Conservation (phyloP, 192 early-diverging fungal species). For the Tieghemiomyces parasiticus region DNA sequence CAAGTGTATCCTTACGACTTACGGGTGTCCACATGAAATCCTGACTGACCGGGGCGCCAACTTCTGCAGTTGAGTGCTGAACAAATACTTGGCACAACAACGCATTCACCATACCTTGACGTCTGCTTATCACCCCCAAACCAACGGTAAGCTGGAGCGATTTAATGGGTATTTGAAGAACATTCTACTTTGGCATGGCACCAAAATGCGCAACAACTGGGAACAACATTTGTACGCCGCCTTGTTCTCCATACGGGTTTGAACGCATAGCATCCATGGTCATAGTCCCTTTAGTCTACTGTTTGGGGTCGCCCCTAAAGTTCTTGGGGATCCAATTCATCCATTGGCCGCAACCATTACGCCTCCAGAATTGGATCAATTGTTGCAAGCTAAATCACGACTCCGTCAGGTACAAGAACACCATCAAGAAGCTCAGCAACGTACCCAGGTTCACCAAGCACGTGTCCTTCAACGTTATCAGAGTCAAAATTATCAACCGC, state of each 20-base stretch:
- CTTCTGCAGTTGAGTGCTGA: background rate
- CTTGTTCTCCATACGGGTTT: background rate
- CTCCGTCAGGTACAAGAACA: no score
- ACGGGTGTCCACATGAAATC: slow-evolving; percentile 10
- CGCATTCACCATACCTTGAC: slow-evolving; percentile 4
- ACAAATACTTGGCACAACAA: background rate
- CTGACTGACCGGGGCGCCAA: slow-evolving; percentile 10
- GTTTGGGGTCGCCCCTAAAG: background rate
- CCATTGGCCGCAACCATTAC: background rate
- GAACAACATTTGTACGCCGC: slow-evolving; percentile 3
- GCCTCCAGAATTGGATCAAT: no score
- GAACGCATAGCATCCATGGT: background rate
- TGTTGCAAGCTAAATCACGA: no score
- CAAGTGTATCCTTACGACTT: background rate
- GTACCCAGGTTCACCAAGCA: no score
- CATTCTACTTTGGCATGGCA: background rate
- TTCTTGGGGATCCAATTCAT: background rate
- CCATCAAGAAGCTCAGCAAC: no score
- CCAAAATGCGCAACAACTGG: slow-evolving; percentile 7
- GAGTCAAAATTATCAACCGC: no score
- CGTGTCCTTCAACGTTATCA: no score
- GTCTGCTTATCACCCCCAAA: slow-evolving; percentile 13
- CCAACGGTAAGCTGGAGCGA: slow-evolving; percentile 14
- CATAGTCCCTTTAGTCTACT: background rate
- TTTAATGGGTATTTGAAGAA: slow-evolving; percentile 12